Base-by-base conservation (phyloP, 352 stramenopile species). In the Phytophthora citricola region DNA sequence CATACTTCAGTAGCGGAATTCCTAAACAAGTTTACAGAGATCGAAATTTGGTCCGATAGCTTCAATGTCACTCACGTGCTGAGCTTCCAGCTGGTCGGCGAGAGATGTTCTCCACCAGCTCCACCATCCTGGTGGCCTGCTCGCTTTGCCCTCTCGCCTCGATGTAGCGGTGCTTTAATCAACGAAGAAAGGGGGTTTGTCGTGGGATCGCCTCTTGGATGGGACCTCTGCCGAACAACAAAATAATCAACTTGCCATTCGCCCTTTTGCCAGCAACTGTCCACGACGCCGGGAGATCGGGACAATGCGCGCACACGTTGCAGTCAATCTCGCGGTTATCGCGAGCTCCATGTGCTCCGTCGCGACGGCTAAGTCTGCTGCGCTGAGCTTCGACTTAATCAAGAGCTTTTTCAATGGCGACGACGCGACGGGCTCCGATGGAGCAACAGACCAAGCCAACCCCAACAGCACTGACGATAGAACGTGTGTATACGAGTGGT, bases 401-500 rank as follows among this genome's bases (percentile, higher is more conserved):
- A 58, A 70, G 20, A 74, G 41, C 38, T 74, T 74, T 49, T 70
- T 74, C 48, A 66, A 45, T 48, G 40, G 38, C 45, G 43, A 74
- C 36, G 66, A 74, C 46, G 66, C 55, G 2, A 70, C 66, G 10
- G 64, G 36, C 7, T 55, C 63, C 36, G 14, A 9, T 20, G 15
- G 12, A 2, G 31, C 7, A 22, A 17, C 31, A 15, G 22, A 50
- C 17, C 5, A 20, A 15, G 10, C 50, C 12, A n/a, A 63, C 5
- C 50, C 62, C 7, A 29, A 40, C 34, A 65, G 54, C 17, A 66
- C 69, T 2, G 77, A 85, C 48, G 77, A 85, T 34, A 43, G 47
- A 11, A 75, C 63, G 6, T 85, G 77, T 61, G 65, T 75, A 14
- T 85, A 75, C 51, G 40, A 75, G 14, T 66, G 63, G 61, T 71